These are phyloP conservation scores for Debaryomycetaceae sp. DNA, from an alignment of 1,139 yeast genomes.

Conservation along the genomic window DNA sequence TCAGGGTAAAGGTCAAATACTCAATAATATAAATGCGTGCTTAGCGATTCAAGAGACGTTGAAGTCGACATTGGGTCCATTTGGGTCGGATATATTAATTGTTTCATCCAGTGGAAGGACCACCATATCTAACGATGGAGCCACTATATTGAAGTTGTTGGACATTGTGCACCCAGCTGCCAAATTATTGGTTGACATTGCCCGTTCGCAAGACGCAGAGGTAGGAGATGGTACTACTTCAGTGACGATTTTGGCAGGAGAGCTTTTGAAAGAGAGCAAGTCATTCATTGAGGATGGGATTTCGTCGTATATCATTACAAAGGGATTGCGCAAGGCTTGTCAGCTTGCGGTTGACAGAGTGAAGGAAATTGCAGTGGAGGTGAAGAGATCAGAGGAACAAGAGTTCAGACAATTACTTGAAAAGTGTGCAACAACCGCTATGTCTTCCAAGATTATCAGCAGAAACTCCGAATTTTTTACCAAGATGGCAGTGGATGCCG, in stretches of 20 bases:
- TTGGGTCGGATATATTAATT: slow-evolving; percentile 91
- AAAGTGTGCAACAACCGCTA: slow-evolving; percentile 94
- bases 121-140: slow-evolving; percentile 97
- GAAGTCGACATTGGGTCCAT: slow-evolving; percentile 93
- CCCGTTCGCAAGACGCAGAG: slow-evolving; percentile 97
- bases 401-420: slow-evolving; percentile 76
- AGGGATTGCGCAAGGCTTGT: slow-evolving; percentile 85
- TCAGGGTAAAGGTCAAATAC: slow-evolving; percentile 94
- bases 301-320: slow-evolving; percentile 81
- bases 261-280: slow-evolving; percentile 86
- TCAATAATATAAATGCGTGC: slow-evolving; percentile 94
- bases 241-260: slow-evolving; percentile 93
- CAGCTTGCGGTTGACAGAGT: slow-evolving; percentile 72
- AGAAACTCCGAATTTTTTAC: slow-evolving; percentile 87
- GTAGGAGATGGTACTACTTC: slow-evolving; percentile 99
- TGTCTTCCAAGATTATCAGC: slow-evolving; percentile 91
- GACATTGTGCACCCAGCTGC: slow-evolving; percentile 99
- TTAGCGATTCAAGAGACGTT: slow-evolving; percentile 94
- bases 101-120: slow-evolving; percentile 82
- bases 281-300: slow-evolving; percentile 93
- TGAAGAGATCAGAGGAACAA: slow-evolving; percentile 43
- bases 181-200: slow-evolving; percentile 87
- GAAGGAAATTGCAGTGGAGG: slow-evolving; percentile 70
- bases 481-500: slow-evolving; percentile 96
- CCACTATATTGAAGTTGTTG: slow-evolving; percentile 84